Evolutionary conservation across 225 moss, liverwort and hornwort genomes (phyloP), one percentile per base, ranked within the genome.

Genomic region (Thuidium tamariscinum): DNA sequence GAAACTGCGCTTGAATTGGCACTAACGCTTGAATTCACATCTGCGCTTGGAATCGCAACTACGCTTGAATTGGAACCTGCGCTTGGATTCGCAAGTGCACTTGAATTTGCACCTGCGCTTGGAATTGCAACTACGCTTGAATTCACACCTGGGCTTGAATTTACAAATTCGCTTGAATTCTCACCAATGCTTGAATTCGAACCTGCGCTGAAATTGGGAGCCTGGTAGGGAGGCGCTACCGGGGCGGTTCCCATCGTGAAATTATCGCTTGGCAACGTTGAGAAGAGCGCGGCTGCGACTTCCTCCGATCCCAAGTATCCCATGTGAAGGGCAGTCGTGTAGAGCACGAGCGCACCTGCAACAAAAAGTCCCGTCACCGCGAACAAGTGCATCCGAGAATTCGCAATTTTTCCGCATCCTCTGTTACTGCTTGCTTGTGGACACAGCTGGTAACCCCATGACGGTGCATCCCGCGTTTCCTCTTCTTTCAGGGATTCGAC

Each of bases 251-350:
- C 48, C 16, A 34, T 21, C 21, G 80, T 80, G 32, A 22, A 62
- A 62, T 61, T 75, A n/a, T 44, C 22, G 19, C 80, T 62, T 22
- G 80, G 62, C 27, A 41, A 48, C 37, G 66, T 65, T 27, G 82
- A 85, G 56, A 88, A 67, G n/a, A 87, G 62, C 44, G 41, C 54
- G 41, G 44, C 83, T 39, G 5, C 71, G 23, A 77, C 81, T 82
- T 89, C 84, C 77, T 84, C 84, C 51, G 87, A 86, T 69, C 72
- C 70, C 59, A 84, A n/a, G 72, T 42, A 44, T 7, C 87, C 91
- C 87, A 87, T 71, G 51, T 77, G 91, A 76, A 89, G 37, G 39
- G 84, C 76, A 62, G 81, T 77, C 57, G 66, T 77, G 86, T 81
- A 89, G 30, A 86, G 16, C 18, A 91, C 72, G n/a, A 91, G 62